Evolutionary conservation across 2,329 filamentous ascomycete species (phyloP).

Genomic region (Penicillium crustosum): DNA sequence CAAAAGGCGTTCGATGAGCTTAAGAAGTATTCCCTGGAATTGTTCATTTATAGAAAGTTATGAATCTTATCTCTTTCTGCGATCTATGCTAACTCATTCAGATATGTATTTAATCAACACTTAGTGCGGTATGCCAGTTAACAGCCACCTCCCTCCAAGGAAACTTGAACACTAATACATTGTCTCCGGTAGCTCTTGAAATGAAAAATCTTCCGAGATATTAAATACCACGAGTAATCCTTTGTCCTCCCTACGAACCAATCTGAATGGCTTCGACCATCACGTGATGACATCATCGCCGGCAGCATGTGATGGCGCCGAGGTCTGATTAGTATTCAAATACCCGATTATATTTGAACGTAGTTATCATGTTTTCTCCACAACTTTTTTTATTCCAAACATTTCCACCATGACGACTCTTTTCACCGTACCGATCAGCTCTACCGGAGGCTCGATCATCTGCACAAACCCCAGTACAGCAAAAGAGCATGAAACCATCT

Average conservation of each 20-base stretch:
- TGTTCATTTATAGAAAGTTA: too few species aligned
- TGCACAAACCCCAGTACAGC: conserved; percentile 60
- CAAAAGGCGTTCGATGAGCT: not conserved
- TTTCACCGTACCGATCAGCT: conserved; percentile 61
- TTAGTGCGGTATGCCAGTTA: not conserved
- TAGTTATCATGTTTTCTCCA: not conserved
- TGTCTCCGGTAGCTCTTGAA: not conserved
- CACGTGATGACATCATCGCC: conserved; percentile 1
- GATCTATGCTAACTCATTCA: not conserved
- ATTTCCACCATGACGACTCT: conserved; percentile 41
- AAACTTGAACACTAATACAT: not conserved
- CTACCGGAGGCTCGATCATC: conserved; percentile 58
- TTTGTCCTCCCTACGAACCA: not conserved
- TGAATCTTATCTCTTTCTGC: too few species aligned
- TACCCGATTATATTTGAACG: not conserved
- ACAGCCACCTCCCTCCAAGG: not conserved
- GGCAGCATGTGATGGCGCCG: conserved; percentile 5
- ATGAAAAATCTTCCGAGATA: not conserved
- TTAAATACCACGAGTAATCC: not conserved
- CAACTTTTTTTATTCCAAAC: not conserved
- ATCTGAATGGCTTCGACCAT: not conserved
- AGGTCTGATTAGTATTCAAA: conserved; percentile 5
- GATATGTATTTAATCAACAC: not conserved
- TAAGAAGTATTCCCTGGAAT: too few species aligned
- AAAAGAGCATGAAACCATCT: conserved; percentile 50